Evolutionary conservation across 352 stramenopile genomes (phyloP), one percentile per base, ranked within the genome.

Genomic region (Peronospora destructor): DNA sequence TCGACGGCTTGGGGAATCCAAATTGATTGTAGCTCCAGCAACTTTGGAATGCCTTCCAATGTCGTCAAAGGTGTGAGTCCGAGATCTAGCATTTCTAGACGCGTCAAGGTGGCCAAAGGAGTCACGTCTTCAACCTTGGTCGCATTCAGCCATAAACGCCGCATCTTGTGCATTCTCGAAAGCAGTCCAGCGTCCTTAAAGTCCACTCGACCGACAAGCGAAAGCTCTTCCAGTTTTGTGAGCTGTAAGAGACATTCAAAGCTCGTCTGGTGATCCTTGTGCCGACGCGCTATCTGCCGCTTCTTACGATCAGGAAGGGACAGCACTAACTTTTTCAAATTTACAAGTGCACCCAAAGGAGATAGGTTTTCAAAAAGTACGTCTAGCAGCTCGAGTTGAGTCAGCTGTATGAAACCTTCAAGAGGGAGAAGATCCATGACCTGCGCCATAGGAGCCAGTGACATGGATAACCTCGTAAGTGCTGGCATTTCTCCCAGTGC

Each of bases 241-340:
- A 84, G 50, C 14, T 61, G 21, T 0, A 43, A 14, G 0, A 85
- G 38, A 33, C 81, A 84, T 10, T 70, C 49, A 38, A 85, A 84
- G 19, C 64, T 68, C 2, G 61, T 68, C 33, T 71, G 65, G 19
- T 71, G 52, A 16, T 59, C 47, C 10, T 64, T 64, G 39, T 75
- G 68, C 19, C 66, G 69, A 21, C 66, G 64, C 2, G 54, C 53
- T 7, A 80, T 33, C 34, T 76, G 64, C 4, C 70, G 70, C 46
- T 80, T 80, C 6, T 47, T 56, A 29, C 66, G 70, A 50, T 72
- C 62, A 32, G 40, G 59, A 14, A 80, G 59, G 25, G 61, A 76
- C 21, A 85, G 41, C 41, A 75, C 68, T 16, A 85, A 49, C 46
- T 77, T 80, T 36, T 74, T 50, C 29, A 85, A 54, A 43, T 75